Conservation (phyloP, 2,329 filamentous ascomycete genomes). For the Bipolaris zeicola region DNA sequence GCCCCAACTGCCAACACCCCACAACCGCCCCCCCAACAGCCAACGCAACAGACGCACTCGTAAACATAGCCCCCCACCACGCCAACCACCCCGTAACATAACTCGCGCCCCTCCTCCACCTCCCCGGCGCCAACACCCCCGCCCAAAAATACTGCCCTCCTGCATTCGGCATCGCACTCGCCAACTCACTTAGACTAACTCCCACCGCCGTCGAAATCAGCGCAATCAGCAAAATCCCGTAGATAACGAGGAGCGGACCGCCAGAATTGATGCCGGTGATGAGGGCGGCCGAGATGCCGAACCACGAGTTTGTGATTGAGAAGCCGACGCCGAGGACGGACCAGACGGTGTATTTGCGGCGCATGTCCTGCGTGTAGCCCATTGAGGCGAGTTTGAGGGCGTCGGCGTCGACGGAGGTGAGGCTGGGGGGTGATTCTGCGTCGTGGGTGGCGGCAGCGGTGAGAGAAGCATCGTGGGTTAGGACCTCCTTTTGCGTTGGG, state of each 20-base stretch:
- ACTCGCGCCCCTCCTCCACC: conserved; percentile 53
- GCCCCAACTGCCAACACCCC: conserved; percentile 59
- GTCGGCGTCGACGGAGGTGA: conserved; percentile 42
- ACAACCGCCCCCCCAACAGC: conserved; percentile 56
- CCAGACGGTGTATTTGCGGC: conserved; percentile 56
- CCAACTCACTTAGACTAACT: conserved; percentile 55
- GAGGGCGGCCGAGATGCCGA: conserved; percentile 56
- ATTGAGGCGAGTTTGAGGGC: conserved; percentile 54
- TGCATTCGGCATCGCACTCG: conserved; percentile 57
- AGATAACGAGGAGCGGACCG: conserved; percentile 56
- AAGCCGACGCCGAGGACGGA: conserved; percentile 59
- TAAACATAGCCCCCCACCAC: conserved; percentile 62
- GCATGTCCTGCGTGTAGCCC: conserved; percentile 57
- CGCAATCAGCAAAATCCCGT: conserved; percentile 56
- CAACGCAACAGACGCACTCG: conserved; percentile 58
- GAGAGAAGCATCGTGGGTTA: neutral
- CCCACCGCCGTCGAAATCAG: conserved; percentile 55
- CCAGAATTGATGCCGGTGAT: conserved; percentile 59
- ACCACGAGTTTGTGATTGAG: conserved; percentile 59
- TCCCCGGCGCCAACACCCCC: conserved; percentile 54
- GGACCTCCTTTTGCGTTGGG: conserved; percentile 21
- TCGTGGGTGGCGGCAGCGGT: conserved; percentile 16
- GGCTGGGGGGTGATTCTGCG: conserved; percentile 13
- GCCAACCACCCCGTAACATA: conserved; percentile 59
- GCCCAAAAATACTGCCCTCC: conserved; percentile 61